Conservation (phyloP, 1,284 basidiomycete species). For the Sporisorium graminicola region DNA sequence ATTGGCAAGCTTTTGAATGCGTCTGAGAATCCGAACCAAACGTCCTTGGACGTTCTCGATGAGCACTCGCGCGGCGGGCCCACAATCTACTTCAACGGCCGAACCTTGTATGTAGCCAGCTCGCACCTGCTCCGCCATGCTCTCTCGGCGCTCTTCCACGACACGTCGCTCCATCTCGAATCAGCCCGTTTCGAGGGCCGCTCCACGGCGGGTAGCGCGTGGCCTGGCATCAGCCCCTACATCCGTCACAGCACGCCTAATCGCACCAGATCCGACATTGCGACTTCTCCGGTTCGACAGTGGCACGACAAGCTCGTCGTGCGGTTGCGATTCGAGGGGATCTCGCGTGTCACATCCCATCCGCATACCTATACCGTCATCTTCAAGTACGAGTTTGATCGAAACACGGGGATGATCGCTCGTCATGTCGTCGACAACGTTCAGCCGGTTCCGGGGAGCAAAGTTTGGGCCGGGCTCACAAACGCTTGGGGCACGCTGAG, state of each 20-base stretch:
- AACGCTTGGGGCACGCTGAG: constrained; percentile 40
- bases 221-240: constrained; percentile 45
- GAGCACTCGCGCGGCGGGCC: constrained; percentile 33
- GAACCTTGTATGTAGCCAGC: constrained; percentile 59
- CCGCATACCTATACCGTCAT: constrained; percentile 64
- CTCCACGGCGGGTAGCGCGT: constrained; percentile 30
- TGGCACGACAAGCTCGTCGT: constrained; percentile 52
- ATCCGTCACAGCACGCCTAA: constrained; percentile 13
- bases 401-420: constrained; percentile 56
- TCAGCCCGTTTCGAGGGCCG: constrained; percentile 51
- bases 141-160: constrained; percentile 57
- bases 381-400: constrained; percentile 65
- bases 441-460: constrained; percentile 63
- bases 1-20: background rate
- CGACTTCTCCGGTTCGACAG: background rate
- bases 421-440: constrained; percentile 65
- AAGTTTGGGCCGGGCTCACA: constrained; percentile 51
- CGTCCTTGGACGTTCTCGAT: constrained; percentile 14
- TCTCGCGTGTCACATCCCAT: constrained; percentile 51
- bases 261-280: background rate
- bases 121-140: constrained; percentile 60
- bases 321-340: constrained; percentile 60
- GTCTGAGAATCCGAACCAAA: background rate
- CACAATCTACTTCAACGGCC: constrained; percentile 59
- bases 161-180: constrained; percentile 52